phyloP scores from a whole-genome alignment of 2,329 filamentous ascomycete genomes.

The Xylaria sp. region DNA sequence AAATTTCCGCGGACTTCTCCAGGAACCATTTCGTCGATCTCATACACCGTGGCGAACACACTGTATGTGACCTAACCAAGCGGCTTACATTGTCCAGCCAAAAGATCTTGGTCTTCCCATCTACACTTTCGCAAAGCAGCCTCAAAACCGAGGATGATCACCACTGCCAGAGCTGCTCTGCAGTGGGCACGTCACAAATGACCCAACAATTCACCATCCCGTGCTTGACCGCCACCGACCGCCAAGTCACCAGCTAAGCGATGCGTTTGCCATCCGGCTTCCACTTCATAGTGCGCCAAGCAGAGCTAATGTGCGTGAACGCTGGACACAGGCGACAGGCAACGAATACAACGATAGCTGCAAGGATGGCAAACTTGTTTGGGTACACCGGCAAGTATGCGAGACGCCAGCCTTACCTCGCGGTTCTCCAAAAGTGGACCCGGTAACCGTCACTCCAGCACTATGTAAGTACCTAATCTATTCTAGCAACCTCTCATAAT shows the following conservation, averaged over 20 bases:
- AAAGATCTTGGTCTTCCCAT: neutral
- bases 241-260: neutral
- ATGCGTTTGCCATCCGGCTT: neutral
- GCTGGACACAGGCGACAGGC: slow-evolving; percentile 8
- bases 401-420: slow-evolving; percentile 20
- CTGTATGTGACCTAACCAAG: neutral
- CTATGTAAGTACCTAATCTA: too few relatives aligned
- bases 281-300: slow-evolving; percentile 15
- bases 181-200: neutral
- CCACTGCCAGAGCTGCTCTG: neutral
- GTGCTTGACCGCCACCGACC: slow-evolving; percentile 20
- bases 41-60: neutral
- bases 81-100: neutral
- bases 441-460: too few relatives aligned
- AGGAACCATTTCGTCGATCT: neutral
- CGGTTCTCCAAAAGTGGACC: too few relatives aligned
- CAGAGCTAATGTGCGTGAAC: slow-evolving; percentile 24
- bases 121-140: neutral
- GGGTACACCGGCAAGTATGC: slow-evolving; percentile 6
- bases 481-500: too few relatives aligned
- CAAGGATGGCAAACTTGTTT: slow-evolving; percentile 30
- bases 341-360: slow-evolving; percentile 12
- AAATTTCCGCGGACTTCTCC: slow-evolving; percentile 5
- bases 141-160: neutral
- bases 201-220: slow-evolving; percentile 1